phyloP scores from a whole-genome alignment of 768 basidiomycete genomes.

The Tricholoma saponaceum region DNA sequence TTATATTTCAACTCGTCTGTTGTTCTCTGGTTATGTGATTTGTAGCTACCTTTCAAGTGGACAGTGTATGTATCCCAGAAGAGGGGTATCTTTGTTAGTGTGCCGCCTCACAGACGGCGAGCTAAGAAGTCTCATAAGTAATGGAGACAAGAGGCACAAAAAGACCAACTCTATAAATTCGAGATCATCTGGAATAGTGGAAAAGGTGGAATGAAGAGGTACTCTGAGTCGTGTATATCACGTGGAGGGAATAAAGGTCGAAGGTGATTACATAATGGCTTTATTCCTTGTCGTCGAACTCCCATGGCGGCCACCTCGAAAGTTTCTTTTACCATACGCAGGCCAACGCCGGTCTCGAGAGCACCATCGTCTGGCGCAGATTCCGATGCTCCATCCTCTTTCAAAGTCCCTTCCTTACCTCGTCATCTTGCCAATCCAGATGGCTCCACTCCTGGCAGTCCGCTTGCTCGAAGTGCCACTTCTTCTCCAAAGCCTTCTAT shows the following conservation, averaged over 20 bases:
- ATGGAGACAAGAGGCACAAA: too few species aligned
- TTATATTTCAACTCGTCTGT: too few species aligned
- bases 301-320: constrained; percentile 27
- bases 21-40: too few species aligned
- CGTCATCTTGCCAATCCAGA: constrained; percentile 40
- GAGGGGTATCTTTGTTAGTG: too few species aligned
- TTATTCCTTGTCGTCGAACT: constrained; percentile 5
- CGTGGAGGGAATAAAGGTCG: neutral
- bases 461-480: constrained; percentile 45
- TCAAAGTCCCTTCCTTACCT: constrained; percentile 61
- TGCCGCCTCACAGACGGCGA: too few species aligned
- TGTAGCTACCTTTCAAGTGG: too few species aligned
- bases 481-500: constrained; percentile 39
- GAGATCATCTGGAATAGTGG: too few species aligned
- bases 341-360: constrained; percentile 69
- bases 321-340: constrained; percentile 82
- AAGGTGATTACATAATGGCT: neutral
- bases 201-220: too few species aligned
- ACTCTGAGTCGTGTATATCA: too few species aligned
- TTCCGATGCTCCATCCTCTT: constrained; percentile 45
- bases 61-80: too few species aligned
- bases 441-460: constrained; percentile 48
- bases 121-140: too few species aligned
- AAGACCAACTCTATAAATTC: too few species aligned
- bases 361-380: constrained; percentile 61